Evolutionary conservation across 371 early-diverging fungal genomes (phyloP).

Genomic region (Mortierella sp.): DNA sequence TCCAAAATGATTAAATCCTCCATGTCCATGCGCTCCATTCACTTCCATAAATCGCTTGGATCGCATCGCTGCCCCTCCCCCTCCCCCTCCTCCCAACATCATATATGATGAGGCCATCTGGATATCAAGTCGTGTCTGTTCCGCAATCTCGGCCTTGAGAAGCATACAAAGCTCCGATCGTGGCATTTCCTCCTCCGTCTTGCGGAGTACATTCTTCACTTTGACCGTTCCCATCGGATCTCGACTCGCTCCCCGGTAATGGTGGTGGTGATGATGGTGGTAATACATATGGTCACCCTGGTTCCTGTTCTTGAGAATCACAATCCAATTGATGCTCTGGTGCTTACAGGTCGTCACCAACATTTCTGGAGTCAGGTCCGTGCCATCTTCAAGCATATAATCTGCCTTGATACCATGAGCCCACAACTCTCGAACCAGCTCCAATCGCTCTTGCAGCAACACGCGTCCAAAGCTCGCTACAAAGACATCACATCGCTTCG

Average conservation of each 20-base stretch:
- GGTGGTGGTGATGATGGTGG: neutral
- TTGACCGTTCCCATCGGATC: slow-evolving; percentile 67
- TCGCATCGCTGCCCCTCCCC: slow-evolving; percentile 66
- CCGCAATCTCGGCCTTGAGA: slow-evolving; percentile 73
- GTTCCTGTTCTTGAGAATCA: slow-evolving; percentile 75
- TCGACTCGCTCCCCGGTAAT: slow-evolving; percentile 26
- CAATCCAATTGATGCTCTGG: slow-evolving; percentile 83
- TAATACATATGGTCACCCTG: slow-evolving; percentile 50
- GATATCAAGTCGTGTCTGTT: slow-evolving; percentile 69
- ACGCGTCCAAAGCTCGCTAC: slow-evolving; percentile 84
- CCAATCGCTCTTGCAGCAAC: slow-evolving; percentile 74
- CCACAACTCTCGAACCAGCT: slow-evolving; percentile 81
- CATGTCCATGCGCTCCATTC: slow-evolving; percentile 11
- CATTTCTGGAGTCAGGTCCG: slow-evolving; percentile 71
- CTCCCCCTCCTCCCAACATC: slow-evolving; percentile 54
- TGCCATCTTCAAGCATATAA: slow-evolving; percentile 77
- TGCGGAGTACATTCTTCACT: slow-evolving; percentile 75
- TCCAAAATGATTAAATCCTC: slow-evolving; percentile 14
- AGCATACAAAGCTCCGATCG: slow-evolving; percentile 66
- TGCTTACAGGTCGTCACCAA: slow-evolving; percentile 70
- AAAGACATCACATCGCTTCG: slow-evolving; percentile 75
- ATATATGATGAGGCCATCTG: slow-evolving; percentile 52
- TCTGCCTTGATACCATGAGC: slow-evolving; percentile 77
- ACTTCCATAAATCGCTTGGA: slow-evolving; percentile 59
- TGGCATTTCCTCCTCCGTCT: slow-evolving; percentile 73